Evolutionary conservation across 2,329 filamentous ascomycete genomes (phyloP).

Genomic region (Zymoseptoria passerinii): DNA sequence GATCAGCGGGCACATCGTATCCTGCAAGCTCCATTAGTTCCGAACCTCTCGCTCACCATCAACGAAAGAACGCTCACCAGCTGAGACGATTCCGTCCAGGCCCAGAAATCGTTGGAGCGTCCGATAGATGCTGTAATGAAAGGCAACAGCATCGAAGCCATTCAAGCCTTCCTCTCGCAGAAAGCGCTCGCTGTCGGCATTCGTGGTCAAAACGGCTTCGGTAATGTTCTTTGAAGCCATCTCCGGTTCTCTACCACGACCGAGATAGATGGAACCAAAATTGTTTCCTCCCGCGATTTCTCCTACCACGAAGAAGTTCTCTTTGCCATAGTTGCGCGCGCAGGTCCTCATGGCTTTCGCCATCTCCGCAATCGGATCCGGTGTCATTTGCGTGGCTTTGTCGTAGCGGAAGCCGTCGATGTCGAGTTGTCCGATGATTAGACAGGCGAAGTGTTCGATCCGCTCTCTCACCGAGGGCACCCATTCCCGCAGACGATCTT

Average conservation of each 20-base stretch:
- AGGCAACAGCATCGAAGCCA: constrained; percentile 50
- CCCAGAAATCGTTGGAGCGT: neutral
- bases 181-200: constrained; percentile 41
- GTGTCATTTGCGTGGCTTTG: constrained; percentile 53
- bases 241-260: constrained; percentile 49
- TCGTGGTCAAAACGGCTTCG: constrained; percentile 32
- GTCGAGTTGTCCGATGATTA: constrained; percentile 50
- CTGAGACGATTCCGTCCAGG: neutral
- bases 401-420: constrained; percentile 57
- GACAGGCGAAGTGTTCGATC: constrained; percentile 51
- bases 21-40: constrained; percentile 40
- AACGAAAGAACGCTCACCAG: constrained; percentile 16
- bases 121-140: constrained; percentile 44
- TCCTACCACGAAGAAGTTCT: constrained; percentile 54
- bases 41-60: constrained; percentile 51
- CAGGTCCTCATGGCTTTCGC: constrained; percentile 49
- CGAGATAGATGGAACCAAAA: constrained; percentile 50
- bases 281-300: constrained; percentile 54
- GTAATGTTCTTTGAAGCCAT: constrained; percentile 37
- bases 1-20: constrained; percentile 45
- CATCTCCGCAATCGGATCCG: constrained; percentile 51
- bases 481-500: constrained; percentile 58
- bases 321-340: constrained; percentile 46
- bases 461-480: constrained; percentile 47
- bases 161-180: constrained; percentile 44